Base-by-base conservation (phyloP, 805 yeast species). In the Barnettozyma salicaria region DNA sequence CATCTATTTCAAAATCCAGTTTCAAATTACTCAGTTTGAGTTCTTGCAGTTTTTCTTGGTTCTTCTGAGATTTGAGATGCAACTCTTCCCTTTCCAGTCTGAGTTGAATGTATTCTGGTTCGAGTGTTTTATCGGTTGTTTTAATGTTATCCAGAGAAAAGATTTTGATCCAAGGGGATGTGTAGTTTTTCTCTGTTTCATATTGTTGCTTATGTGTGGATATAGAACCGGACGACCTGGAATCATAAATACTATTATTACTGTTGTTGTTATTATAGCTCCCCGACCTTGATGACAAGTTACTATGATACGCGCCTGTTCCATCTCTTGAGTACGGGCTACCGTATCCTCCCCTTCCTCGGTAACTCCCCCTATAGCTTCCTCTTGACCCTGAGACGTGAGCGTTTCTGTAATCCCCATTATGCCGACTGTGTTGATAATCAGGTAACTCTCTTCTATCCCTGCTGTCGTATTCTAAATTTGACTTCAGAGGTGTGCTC, bases 1-100 rank as follows among this genome's bases (percentile, higher is more conserved):
- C 37, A 4, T 50, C 56, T 19, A 52, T 42, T 25, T 60, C 64
- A 19, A 51, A 40, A 26, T 55, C 58, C 6, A 45, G 44, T 26
- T 46, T 44, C 8, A 52, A 32, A 11, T 46, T 34, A 31, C 42
- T 46, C 7, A 50, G 26, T 13, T 53, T 45, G 18, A 47, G 41
- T 4, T 50, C 52, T 26, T 49, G 45, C 13, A 60, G 30, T 17
- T 46, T 43, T 7, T 38, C 34, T 26, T 60, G 61, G 18, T 58
- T 40, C 4, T 29, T 34, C 3, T 47, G 53, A 27, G 48, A 48
- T 21, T 49, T 55, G 7, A 39, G 27, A 18, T 50, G 43, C 0
- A 52, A n/a, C 6, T 20, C 27, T 23, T 47, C 49, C 13, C 34
- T 34, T 26, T 42, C 47, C 2, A 42, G 37, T 17, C 42, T 27